A percentile compares a stretch with the other conserved stretches of the same genome.
phyloP scores from a whole-genome alignment of 106 monocot species.

The Dendrobium nobile region DNA sequence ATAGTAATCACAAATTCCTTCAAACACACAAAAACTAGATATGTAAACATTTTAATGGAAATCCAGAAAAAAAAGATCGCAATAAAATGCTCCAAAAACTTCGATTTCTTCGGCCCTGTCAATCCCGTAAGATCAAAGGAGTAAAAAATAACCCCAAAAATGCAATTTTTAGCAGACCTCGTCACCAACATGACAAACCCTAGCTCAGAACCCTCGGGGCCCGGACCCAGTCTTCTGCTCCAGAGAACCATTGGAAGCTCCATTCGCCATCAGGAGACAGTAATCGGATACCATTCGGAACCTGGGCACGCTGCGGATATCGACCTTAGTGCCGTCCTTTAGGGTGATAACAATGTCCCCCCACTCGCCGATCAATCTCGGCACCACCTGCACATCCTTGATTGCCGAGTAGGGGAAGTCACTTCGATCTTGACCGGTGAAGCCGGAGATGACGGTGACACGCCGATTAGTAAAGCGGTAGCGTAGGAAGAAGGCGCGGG shows the following conservation, averaged over 20 bases:
- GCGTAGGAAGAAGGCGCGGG: constrained; percentile 59
- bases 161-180: not conserved
- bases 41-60: no score
- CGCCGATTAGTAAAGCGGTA: constrained; percentile 54
- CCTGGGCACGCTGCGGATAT: constrained; percentile 55
- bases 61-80: no score
- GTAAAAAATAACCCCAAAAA: not conserved
- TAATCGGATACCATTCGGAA: constrained; percentile 57
- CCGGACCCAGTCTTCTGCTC: constrained; percentile 12
- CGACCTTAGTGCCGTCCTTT: constrained; percentile 59
- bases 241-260: not conserved
- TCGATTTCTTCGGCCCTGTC: no score
- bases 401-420: constrained; percentile 44
- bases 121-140: no score
- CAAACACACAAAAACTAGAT: no score
- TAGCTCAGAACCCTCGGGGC: constrained; percentile 33
- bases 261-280: constrained; percentile 36
- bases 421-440: constrained; percentile 49
- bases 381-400: constrained; percentile 51
- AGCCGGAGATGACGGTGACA: constrained; percentile 48
- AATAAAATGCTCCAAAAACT: no score
- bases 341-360: constrained; percentile 57
- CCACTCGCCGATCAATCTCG: constrained; percentile 64
- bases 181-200: not conserved
- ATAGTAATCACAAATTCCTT: no score